A percentile compares a stretch with the other conserved stretches of the same genome.
Evolutionary conservation across 1,284 basidiomycete species (phyloP).

Genomic region (Cryptococcus sp.): DNA sequence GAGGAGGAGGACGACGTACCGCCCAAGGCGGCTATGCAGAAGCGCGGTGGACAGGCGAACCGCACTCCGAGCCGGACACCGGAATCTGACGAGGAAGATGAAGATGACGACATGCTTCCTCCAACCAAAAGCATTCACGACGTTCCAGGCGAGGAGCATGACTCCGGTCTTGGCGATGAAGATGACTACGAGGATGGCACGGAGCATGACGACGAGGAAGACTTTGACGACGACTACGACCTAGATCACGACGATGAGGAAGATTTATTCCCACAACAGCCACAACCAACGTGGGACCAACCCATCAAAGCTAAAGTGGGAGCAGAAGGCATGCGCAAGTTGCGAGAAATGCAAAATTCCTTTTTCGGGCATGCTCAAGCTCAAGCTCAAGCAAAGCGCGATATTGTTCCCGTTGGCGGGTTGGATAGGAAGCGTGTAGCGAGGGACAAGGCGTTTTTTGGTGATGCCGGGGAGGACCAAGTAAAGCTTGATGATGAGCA

Average conservation of each 20-base stretch:
- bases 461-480: constrained; percentile 72
- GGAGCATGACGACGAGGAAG: constrained; percentile 30
- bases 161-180: constrained; percentile 27
- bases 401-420: not conserved
- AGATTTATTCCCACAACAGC: constrained; percentile 3
- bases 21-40: constrained; percentile 4
- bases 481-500: constrained; percentile 61
- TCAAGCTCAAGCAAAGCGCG: not conserved
- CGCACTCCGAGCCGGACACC: constrained; percentile 14
- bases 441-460: constrained; percentile 50
- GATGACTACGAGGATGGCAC: constrained; percentile 17
- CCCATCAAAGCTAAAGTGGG: constrained; percentile 56
- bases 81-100: constrained; percentile 16
- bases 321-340: constrained; percentile 70
- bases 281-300: constrained; percentile 23
- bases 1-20: constrained; percentile 39
- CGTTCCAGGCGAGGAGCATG: constrained; percentile 26
- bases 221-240: constrained; percentile 41
- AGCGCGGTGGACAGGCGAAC: constrained; percentile 6
- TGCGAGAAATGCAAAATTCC: constrained; percentile 89
- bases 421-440: constrained; percentile 16
- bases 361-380: constrained; percentile 60
- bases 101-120: constrained; percentile 44
- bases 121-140: constrained; percentile 45
- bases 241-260: constrained; percentile 24